Evolutionary conservation across 2,329 filamentous ascomycete genomes (phyloP).

Genomic region (Paecilomyces dactylethromorphus): DNA sequence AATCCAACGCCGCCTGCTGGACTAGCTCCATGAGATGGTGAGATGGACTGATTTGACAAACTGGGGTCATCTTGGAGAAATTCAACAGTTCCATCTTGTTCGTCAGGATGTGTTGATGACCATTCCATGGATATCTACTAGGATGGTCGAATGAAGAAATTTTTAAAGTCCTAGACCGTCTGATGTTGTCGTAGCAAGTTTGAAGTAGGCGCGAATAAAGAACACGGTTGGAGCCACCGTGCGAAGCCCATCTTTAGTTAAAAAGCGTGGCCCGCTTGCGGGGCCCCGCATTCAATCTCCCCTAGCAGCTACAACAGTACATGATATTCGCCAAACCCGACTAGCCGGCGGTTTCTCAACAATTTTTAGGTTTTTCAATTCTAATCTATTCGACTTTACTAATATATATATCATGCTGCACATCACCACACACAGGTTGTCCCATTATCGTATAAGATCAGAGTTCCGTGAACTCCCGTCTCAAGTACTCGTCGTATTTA

Average conservation of each 20-base stretch:
- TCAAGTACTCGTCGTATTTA: constrained; percentile 1
- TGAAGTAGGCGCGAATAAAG: too few species aligned
- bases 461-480: constrained; percentile 8
- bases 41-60: neutral
- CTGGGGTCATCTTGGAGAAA: neutral
- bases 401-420: neutral
- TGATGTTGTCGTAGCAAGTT: too few species aligned
- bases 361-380: too few species aligned
- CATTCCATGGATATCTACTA: neutral
- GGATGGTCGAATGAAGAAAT: too few species aligned
- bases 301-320: too few species aligned
- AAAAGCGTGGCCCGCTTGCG: too few species aligned
- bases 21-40: neutral
- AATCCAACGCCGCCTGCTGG: neutral
- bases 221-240: too few species aligned
- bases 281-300: too few species aligned
- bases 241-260: too few species aligned
- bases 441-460: neutral
- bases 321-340: too few species aligned
- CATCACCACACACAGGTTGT: neutral
- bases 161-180: too few species aligned
- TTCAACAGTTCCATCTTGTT: neutral
- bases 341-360: too few species aligned
- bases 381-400: neutral
- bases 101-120: neutral